Evolutionary conservation across 2,329 filamentous ascomycete genomes (phyloP).

Genomic region (Cercospora zeae-maydis): DNA sequence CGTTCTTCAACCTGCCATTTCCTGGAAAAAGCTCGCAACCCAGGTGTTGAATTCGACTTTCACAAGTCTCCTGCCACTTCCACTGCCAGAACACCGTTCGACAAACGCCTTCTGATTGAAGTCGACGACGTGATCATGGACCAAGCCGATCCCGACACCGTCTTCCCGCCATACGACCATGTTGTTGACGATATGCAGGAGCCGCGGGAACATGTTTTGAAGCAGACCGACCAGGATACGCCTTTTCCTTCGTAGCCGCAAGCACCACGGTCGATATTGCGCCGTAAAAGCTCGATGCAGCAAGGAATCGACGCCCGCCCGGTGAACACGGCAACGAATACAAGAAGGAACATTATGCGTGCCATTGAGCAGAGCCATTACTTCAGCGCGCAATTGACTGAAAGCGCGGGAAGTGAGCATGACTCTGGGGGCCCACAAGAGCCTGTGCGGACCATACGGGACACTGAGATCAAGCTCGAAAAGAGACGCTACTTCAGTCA

Average conservation of each 20-base stretch:
- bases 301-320: slow-evolving; percentile 14
- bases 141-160: neutral
- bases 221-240: neutral
- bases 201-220: neutral
- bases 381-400: neutral
- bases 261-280: slow-evolving; percentile 28
- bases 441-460: slow-evolving; percentile 15
- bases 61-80: neutral
- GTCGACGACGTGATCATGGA: slow-evolving; percentile 26
- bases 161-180: neutral
- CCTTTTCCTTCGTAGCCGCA: neutral
- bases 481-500: slow-evolving; percentile 28
- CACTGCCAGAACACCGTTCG: slow-evolving; percentile 4
- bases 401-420: neutral
- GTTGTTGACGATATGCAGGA: neutral
- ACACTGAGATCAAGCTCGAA: slow-evolving; percentile 22
- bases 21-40: neutral
- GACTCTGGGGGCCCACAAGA: neutral
- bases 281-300: slow-evolving; percentile 16
- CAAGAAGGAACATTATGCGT: slow-evolving; percentile 28
- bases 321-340: slow-evolving; percentile 29
- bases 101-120: slow-evolving; percentile 23
- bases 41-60: slow-evolving; percentile 16
- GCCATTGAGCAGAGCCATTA: neutral
- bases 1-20: neutral